phyloP scores from a whole-genome alignment of 2,329 filamentous ascomycete genomes.

The Fusarium continuum region DNA sequence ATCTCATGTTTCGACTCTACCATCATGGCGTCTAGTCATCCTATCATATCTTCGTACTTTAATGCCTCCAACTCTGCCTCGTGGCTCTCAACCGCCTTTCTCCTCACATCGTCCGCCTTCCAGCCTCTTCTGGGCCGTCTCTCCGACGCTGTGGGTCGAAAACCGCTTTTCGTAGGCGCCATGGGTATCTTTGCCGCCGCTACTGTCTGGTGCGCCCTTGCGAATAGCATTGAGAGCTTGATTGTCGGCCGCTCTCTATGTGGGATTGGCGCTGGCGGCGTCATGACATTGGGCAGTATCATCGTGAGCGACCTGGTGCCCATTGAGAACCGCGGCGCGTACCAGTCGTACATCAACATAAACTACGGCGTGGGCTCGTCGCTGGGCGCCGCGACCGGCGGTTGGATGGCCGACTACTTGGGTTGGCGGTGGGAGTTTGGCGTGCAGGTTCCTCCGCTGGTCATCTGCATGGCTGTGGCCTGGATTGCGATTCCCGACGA shows the following conservation, averaged over 20 bases:
- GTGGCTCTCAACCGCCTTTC: conserved; percentile 82
- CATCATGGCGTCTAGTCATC: conserved; percentile 83
- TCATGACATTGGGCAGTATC: conserved; percentile 74
- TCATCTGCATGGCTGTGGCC: conserved; percentile 58
- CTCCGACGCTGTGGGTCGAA: conserved; percentile 78
- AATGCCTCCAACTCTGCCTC: conserved; percentile 79
- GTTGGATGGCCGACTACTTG: conserved; percentile 72
- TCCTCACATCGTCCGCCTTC: conserved; percentile 79
- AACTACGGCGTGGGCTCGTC: conserved; percentile 67
- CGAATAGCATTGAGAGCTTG: conserved; percentile 73
- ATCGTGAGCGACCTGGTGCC: conserved; percentile 79
- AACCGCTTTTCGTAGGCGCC: conserved; percentile 70
- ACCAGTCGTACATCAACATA: conserved; percentile 76
- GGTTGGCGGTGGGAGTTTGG: conserved; percentile 81
- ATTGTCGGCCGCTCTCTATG: conserved; percentile 76
- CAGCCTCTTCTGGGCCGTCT: conserved; percentile 79
- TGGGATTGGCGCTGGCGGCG: conserved; percentile 76
- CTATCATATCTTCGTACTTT: conserved; percentile 84
- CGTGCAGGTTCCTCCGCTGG: conserved; percentile 64
- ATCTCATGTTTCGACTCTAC: conserved; percentile 77
- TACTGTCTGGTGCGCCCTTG: conserved; percentile 75
- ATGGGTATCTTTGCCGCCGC: conserved; percentile 70
- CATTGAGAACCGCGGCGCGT: conserved; percentile 73
- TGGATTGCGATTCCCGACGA: conserved; percentile 59
- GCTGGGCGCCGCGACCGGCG: conserved; percentile 74